Conservation (phyloP, 1,139 yeast genomes). For the Saccharomyces pastorianus region DNA sequence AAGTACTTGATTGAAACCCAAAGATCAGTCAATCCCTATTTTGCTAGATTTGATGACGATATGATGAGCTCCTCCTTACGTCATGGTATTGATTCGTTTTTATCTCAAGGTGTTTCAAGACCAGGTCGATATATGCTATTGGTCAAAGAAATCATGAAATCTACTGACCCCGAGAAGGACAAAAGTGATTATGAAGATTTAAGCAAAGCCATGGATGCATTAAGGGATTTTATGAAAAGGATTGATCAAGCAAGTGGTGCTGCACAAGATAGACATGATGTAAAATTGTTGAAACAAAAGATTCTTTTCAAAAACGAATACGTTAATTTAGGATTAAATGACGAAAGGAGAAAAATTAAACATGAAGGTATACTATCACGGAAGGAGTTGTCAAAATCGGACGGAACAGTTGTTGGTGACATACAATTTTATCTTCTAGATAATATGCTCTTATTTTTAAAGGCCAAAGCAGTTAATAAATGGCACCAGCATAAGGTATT, state of each 20-base stretch:
- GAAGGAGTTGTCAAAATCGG: conserved; percentile 29
- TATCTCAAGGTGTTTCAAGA: conserved; percentile 92
- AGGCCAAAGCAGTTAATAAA: conserved; percentile 80
- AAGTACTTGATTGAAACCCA: conserved; percentile 94
- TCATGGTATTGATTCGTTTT: conserved; percentile 84
- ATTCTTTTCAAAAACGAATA: conserved; percentile 74
- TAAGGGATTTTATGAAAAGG: conserved; percentile 66
- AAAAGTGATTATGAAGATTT: conserved; percentile 66
- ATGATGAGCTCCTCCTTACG: conserved; percentile 77
- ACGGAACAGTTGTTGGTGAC: conserved; percentile 40
- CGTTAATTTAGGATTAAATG: conserved; percentile 75
- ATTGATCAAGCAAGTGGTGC: conserved; percentile 90
- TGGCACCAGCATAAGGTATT: conserved; percentile 87
- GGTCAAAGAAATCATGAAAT: conserved; percentile 75
- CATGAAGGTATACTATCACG: conserved; percentile 33
- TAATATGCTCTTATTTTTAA: conserved; percentile 77
- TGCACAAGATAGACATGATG: conserved; percentile 85
- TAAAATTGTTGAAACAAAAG: conserved; percentile 77
- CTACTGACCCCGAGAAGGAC: conserved; percentile 43
- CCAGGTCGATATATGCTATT: conserved; percentile 90
- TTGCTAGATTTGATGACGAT: conserved; percentile 88
- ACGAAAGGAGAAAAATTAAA: conserved; percentile 64
- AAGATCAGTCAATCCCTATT: conserved; percentile 78
- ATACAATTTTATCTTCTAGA: conserved; percentile 77
- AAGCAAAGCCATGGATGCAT: conserved; percentile 64